These are phyloP conservation scores for Globisporangium paddicum DNA, from an alignment of 352 stramenopile species.

Conservation along the genomic window DNA sequence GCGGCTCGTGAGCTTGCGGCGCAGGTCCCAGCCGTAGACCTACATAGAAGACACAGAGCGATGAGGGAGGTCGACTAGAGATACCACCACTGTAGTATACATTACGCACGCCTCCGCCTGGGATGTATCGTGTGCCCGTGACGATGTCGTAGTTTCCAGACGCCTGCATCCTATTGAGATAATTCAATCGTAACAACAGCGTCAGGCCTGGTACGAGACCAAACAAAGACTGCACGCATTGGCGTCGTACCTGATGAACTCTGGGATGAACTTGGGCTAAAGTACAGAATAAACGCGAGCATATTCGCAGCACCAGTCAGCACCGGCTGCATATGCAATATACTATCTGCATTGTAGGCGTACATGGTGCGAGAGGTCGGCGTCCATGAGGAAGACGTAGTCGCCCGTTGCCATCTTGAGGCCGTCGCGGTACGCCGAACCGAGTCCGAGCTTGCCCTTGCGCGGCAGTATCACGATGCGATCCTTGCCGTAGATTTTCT, in stretches of 20 bases:
- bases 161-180: conserved; percentile 49
- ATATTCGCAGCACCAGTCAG: too few relatives aligned
- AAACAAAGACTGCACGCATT: neutral
- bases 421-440: conserved; percentile 95
- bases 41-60: conserved; percentile 15
- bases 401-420: conserved; percentile 91
- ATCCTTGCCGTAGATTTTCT: conserved; percentile 89
- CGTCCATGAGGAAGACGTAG: conserved; percentile 98
- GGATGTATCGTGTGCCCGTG: conserved; percentile 94
- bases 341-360: too few relatives aligned
- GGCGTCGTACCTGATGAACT: conserved; percentile 74
- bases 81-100: neutral
- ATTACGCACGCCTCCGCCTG: conserved; percentile 88
- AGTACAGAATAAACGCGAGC: conserved; percentile 1
- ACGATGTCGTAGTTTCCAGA: conserved; percentile 92
- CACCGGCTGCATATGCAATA: too few relatives aligned
- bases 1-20: conserved; percentile 94
- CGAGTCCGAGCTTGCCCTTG: conserved; percentile 94
- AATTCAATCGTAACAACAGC: neutral
- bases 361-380: conserved; percentile 97
- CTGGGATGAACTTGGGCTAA: conserved; percentile 96
- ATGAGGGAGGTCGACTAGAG: neutral
- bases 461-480: conserved; percentile 93
- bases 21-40: conserved; percentile 96
- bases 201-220: neutral